Percentiles rank a stretch among this genome's conserved stretches.
phyloP scores from a whole-genome alignment of 2,329 filamentous ascomycete genomes.

The Colletotrichum paranaense region DNA sequence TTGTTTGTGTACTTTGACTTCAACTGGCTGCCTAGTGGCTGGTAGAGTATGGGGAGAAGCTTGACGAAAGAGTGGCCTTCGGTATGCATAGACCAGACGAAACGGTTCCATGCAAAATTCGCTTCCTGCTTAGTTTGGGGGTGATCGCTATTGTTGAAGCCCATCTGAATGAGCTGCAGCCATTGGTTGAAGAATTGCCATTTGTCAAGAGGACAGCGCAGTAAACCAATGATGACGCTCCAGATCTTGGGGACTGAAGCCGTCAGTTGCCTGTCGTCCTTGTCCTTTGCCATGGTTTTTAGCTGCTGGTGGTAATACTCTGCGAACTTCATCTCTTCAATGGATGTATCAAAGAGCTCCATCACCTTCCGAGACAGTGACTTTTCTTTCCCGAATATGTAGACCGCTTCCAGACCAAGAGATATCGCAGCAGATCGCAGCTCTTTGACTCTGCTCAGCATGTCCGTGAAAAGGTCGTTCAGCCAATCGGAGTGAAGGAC shows the following conservation, averaged over 20 bases:
- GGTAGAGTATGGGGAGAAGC: constrained; percentile 64
- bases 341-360: constrained; percentile 69
- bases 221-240: constrained; percentile 83
- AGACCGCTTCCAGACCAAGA: constrained; percentile 78
- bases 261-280: constrained; percentile 61
- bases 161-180: constrained; percentile 82
- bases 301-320: constrained; percentile 77
- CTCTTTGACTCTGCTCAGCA: constrained; percentile 83
- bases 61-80: constrained; percentile 69
- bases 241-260: constrained; percentile 86
- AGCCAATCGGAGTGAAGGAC: constrained; percentile 81
- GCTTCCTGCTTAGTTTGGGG: constrained; percentile 78
- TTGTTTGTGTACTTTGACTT: constrained; percentile 71
- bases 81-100: constrained; percentile 79
- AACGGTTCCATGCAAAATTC: constrained; percentile 86
- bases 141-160: constrained; percentile 82
- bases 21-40: constrained; percentile 76
- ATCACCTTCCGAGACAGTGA: constrained; percentile 74
- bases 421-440: constrained; percentile 80
- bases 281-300: constrained; percentile 74
- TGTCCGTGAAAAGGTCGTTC: constrained; percentile 81
- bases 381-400: constrained; percentile 75
- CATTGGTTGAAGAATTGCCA: constrained; percentile 83
- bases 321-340: constrained; percentile 73
- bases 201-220: constrained; percentile 72